A percentile compares a stretch with the other conserved stretches of the same genome.
Evolutionary conservation across 176 grass and related monocot genomes (phyloP).

Genomic region (Rhipidocladum racemiflorum): DNA sequence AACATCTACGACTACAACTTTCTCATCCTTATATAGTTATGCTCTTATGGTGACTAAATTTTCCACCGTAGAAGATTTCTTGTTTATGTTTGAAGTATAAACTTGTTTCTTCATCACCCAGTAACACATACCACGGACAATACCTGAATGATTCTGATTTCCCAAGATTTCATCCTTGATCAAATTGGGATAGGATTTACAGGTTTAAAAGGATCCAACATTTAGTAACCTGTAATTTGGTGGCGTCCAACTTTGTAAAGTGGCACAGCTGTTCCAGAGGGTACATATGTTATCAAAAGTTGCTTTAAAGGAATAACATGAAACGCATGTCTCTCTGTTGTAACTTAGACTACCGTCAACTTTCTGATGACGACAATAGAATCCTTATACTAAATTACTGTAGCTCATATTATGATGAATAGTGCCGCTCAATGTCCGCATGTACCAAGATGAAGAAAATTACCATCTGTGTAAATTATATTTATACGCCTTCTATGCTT

Average conservation of each 20-base stretch:
- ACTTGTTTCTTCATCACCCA: background rate
- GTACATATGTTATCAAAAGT: too few species aligned
- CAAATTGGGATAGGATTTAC: background rate
- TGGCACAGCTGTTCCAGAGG: too few species aligned
- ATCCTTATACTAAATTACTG: too few species aligned
- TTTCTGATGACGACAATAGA: too few species aligned
- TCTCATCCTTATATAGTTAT: constrained; percentile 3
- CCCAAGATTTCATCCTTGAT: background rate
- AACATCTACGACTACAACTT: too few species aligned
- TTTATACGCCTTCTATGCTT: background rate
- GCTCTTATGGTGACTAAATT: background rate
- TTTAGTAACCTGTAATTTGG: too few species aligned
- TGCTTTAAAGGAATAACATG: too few species aligned
- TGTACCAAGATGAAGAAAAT: background rate
- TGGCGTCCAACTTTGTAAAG: too few species aligned
- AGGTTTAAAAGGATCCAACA: background rate
- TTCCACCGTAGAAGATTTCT: too few species aligned
- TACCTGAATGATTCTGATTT: background rate
- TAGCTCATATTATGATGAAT: too few species aligned
- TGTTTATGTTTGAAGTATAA: background rate
- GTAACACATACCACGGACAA: background rate
- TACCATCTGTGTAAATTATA: background rate
- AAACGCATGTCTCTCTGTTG: too few species aligned
- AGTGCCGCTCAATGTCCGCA: background rate
- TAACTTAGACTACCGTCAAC: too few species aligned